phyloP scores from a whole-genome alignment of 371 early-diverging fungal species.

The Syncephalis fuscata region DNA sequence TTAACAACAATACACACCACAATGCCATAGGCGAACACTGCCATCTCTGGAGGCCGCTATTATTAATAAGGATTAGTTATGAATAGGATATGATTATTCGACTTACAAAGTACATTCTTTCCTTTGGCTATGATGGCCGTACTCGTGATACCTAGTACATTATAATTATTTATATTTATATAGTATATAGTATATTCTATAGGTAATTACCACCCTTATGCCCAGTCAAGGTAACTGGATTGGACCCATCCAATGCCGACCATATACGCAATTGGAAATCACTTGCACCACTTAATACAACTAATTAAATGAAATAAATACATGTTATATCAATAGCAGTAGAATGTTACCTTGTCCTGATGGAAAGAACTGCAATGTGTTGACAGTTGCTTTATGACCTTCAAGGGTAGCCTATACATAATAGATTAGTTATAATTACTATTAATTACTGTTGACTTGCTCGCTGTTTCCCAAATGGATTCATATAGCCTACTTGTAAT shows the following conservation, averaged over 20 bases:
- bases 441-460: background rate
- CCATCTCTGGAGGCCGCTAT: slow-evolving; percentile 32
- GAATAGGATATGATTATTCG: background rate
- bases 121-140: slow-evolving; percentile 33
- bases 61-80: background rate
- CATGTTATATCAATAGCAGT: background rate
- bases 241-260: slow-evolving; percentile 53
- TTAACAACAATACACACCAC: slow-evolving; percentile 12
- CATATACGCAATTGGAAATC: slow-evolving; percentile 54
- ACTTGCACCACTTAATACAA: slow-evolving; percentile 44
- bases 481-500: background rate
- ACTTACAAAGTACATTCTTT: slow-evolving; percentile 34
- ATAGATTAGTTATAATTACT: background rate
- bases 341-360: slow-evolving; percentile 39
- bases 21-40: slow-evolving; percentile 27
- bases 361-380: slow-evolving; percentile 48
- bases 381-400: slow-evolving; percentile 49
- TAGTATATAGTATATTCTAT: too few species aligned
- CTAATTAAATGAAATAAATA: slow-evolving; percentile 8
- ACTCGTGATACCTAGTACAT: slow-evolving; percentile 28
- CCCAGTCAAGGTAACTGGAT: slow-evolving; percentile 53
- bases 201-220: too few species aligned
- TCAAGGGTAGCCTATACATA: slow-evolving; percentile 22
- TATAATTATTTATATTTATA: too few species aligned
- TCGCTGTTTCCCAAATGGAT: background rate